A percentile compares a stretch with the other conserved stretches of the same genome.
These are phyloP conservation scores for Colletotrichum truncatum DNA, from an alignment of 2,329 filamentous ascomycete genomes.

Conservation along the genomic window DNA sequence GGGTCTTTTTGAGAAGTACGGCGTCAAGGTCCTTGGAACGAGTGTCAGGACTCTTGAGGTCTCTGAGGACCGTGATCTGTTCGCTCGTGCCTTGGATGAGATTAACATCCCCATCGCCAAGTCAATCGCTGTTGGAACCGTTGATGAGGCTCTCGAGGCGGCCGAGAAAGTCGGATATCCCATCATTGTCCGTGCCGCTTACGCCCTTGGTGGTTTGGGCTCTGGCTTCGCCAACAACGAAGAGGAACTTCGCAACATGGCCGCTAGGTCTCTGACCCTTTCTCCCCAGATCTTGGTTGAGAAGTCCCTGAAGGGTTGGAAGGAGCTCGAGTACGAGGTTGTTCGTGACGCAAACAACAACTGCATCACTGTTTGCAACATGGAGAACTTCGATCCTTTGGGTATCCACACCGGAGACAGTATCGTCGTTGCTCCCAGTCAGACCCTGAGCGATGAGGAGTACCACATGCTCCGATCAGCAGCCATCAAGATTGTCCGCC, in stretches of 20 bases:
- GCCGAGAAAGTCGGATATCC: conserved; percentile 91
- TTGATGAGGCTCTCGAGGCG: conserved; percentile 91
- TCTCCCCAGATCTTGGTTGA: conserved; percentile 97
- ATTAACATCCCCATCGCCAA: conserved; percentile 98
- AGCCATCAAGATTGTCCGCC: conserved; percentile 97
- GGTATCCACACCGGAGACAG: conserved; percentile 99
- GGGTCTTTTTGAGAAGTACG: conserved; percentile 94
- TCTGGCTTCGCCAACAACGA: conserved; percentile 95
- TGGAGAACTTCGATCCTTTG: conserved; percentile 94
- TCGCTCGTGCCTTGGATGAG: conserved; percentile 94
- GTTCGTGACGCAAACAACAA: conserved; percentile 98
- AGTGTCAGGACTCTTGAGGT: conserved; percentile 94
- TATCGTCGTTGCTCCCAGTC: conserved; percentile 96
- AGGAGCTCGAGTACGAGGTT: conserved; percentile 98
- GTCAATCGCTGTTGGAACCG: conserved; percentile 89
- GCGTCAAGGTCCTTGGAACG: conserved; percentile 94
- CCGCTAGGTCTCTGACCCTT: conserved; percentile 89
- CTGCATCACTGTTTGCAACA: conserved; percentile 59
- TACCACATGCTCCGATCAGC: conserved; percentile 99
- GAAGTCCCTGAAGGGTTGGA: conserved; percentile 99
- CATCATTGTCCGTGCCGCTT: conserved; percentile 97
- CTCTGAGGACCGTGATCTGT: conserved; percentile 94
- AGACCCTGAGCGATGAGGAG: conserved; percentile 97
- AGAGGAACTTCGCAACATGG: conserved; percentile 93
- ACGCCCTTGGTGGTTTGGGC: conserved; percentile 93